phyloP scores from a whole-genome alignment of 1,139 yeast species.

The Hyphopichia fennica region DNA sequence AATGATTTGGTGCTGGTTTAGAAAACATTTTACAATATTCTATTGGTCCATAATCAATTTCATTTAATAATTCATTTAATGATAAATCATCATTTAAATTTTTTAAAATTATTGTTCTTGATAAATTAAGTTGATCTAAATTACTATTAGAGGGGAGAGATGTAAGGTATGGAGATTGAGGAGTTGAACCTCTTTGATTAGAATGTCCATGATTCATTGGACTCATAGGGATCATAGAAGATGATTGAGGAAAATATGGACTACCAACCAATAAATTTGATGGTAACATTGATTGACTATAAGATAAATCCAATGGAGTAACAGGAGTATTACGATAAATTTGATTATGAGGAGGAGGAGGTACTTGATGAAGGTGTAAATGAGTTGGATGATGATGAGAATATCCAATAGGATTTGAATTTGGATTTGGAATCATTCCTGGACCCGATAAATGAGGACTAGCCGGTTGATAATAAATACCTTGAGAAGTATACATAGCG shows the following conservation, averaged over 20 bases:
- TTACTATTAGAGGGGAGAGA: slow-evolving; percentile 17
- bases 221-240: slow-evolving; percentile 9
- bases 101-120: slow-evolving; percentile 39
- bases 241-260: slow-evolving; percentile 53
- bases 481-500: no score
- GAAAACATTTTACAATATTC: slow-evolving; percentile 41
- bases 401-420: no score
- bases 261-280: slow-evolving; percentile 66
- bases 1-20: slow-evolving; percentile 28
- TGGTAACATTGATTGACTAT: slow-evolving; percentile 68
- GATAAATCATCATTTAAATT: slow-evolving; percentile 28
- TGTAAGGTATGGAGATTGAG: slow-evolving; percentile 21
- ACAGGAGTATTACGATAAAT: slow-evolving; percentile 9
- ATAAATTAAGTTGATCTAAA: slow-evolving; percentile 34
- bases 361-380: not conserved
- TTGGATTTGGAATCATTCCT: no score
- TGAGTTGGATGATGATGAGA: no score
- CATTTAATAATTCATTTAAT: slow-evolving; percentile 31
- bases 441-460: no score
- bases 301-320: slow-evolving; percentile 54
- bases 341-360: slow-evolving; percentile 3
- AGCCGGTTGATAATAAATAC: no score
- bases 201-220: slow-evolving; percentile 9
- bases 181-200: no score
- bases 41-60: slow-evolving; percentile 44